Evolutionary conservation across 164 flowering plant species (phyloP).

Genomic region (Santalum album): DNA sequence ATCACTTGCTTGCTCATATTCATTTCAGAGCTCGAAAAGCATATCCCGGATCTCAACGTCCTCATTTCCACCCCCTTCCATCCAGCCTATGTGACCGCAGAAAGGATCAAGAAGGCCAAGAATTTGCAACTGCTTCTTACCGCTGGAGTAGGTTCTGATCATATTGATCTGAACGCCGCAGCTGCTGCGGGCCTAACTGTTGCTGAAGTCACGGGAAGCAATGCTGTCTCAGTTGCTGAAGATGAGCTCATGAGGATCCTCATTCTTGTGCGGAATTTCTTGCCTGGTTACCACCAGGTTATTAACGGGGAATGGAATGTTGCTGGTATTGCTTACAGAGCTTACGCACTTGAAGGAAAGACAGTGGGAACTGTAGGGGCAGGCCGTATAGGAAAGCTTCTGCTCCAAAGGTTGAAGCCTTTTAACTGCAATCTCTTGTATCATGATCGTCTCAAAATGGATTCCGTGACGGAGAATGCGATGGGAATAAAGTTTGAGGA

Average conservation of each 20-base stretch:
- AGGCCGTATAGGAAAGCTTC: slow-evolving; percentile 85
- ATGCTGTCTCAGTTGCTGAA: slow-evolving; percentile 91
- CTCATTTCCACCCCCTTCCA: slow-evolving; percentile 94
- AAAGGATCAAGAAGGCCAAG: slow-evolving; percentile 86
- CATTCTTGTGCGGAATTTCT: slow-evolving; percentile 80
- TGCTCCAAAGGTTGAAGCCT: slow-evolving; percentile 89
- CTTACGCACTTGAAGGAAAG: slow-evolving; percentile 97
- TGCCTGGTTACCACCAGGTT: slow-evolving; percentile 84
- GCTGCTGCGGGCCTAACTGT: slow-evolving; percentile 92
- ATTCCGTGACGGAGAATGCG: slow-evolving; percentile 59
- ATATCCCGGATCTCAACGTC: slow-evolving; percentile 87
- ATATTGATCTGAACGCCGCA: slow-evolving; percentile 86
- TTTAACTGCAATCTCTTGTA: slow-evolving; percentile 92
- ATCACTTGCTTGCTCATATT: too few species aligned
- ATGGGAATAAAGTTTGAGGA: slow-evolving; percentile 83
- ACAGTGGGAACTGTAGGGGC: slow-evolving; percentile 95
- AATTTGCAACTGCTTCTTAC: slow-evolving; percentile 84
- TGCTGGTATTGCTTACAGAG: slow-evolving; percentile 73
- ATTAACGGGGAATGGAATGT: slow-evolving; percentile 91
- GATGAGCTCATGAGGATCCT: slow-evolving; percentile 97
- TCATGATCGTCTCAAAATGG: slow-evolving; percentile 83
- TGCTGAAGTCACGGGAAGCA: slow-evolving; percentile 98
- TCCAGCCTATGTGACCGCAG: slow-evolving; percentile 94
- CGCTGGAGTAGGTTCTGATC: slow-evolving; percentile 97
- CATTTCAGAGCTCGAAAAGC: slow-evolving; percentile 98